These are phyloP conservation scores for Fusarium albosuccineum DNA, from an alignment of 2,329 filamentous ascomycete species.

Conservation along the genomic window DNA sequence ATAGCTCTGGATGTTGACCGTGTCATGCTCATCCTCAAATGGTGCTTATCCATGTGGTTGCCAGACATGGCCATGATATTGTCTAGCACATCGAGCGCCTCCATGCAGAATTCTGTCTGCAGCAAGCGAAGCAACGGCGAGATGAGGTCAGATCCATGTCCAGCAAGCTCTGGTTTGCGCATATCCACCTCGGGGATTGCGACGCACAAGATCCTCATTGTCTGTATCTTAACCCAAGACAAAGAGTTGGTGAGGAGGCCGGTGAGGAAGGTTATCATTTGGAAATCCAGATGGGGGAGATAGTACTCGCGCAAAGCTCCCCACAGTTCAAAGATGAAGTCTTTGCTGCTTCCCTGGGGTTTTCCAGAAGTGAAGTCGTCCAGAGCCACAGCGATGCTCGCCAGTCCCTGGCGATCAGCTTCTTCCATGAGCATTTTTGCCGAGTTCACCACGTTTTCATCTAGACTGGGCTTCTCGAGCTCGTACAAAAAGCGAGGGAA, in stretches of 20 bases:
- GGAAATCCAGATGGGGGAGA: slow-evolving; percentile 85
- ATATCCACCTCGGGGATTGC: slow-evolving; percentile 93
- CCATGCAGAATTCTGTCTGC: slow-evolving; percentile 93
- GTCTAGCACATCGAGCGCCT: slow-evolving; percentile 91
- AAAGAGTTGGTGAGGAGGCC: slow-evolving; percentile 90
- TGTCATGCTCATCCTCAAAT: slow-evolving; percentile 98
- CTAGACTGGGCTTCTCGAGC: slow-evolving; percentile 74
- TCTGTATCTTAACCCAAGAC: slow-evolving; percentile 91
- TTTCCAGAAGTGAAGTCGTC: slow-evolving; percentile 76
- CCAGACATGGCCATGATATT: slow-evolving; percentile 95
- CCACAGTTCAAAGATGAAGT: slow-evolving; percentile 82
- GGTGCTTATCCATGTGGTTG: slow-evolving; percentile 92
- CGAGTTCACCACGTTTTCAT: slow-evolving; percentile 69
- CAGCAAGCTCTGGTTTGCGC: slow-evolving; percentile 88
- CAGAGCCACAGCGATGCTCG: slow-evolving; percentile 76
- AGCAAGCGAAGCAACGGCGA: slow-evolving; percentile 90
- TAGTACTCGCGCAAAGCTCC: slow-evolving; percentile 81
- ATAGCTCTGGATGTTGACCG: slow-evolving; percentile 86
- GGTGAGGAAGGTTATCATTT: slow-evolving; percentile 89
- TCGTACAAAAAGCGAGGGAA: slow-evolving; percentile 86
- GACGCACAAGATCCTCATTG: slow-evolving; percentile 88
- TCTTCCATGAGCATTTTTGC: slow-evolving; percentile 79
- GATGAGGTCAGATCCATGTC: slow-evolving; percentile 93
- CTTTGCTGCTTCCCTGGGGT: slow-evolving; percentile 75
- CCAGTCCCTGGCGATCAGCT: slow-evolving; percentile 78